Evolutionary conservation across 2,329 filamentous ascomycete genomes (phyloP).

Genomic region (Fusarium tricinctum): DNA sequence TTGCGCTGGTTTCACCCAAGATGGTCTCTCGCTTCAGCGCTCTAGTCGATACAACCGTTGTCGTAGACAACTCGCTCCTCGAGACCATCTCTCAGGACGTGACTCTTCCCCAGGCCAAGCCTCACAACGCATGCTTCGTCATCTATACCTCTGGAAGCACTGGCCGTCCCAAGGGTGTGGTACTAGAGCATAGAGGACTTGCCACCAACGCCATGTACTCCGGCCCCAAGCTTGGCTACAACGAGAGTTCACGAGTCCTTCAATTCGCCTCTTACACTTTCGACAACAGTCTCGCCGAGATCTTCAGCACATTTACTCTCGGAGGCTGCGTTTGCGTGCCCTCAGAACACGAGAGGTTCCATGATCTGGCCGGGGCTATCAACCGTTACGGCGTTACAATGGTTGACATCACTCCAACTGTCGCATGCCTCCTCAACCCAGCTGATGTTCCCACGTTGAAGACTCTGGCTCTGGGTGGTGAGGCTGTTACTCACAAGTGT

Average conservation of each 20-base stretch:
- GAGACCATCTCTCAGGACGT: not conserved
- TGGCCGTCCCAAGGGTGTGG: constrained; percentile 33
- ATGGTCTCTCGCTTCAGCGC: constrained; percentile 3
- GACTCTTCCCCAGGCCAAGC: constrained; percentile 2
- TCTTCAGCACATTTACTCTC: constrained; percentile 25
- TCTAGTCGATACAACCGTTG: constrained; percentile 15
- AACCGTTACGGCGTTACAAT: constrained; percentile 29
- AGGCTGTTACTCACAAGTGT: constrained; percentile 38
- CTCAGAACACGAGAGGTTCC: constrained; percentile 37
- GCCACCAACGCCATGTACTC: constrained; percentile 27
- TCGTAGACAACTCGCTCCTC: constrained; percentile 25
- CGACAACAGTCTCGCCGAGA: constrained; percentile 37
- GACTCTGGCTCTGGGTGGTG: constrained; percentile 34
- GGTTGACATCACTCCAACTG: constrained; percentile 37
- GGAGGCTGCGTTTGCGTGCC: constrained; percentile 40
- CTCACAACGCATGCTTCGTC: constrained; percentile 37
- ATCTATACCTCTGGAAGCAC: constrained; percentile 44
- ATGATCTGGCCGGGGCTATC: constrained; percentile 32
- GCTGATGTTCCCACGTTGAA: constrained; percentile 28
- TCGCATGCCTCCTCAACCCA: constrained; percentile 34
- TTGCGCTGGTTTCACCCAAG: constrained; percentile 33
- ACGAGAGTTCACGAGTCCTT: constrained; percentile 27
- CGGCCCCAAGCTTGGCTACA: constrained; percentile 29
- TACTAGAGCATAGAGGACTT: constrained; percentile 35
- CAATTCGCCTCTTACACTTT: constrained; percentile 44